Percentiles rank a stretch among this genome's conserved stretches.
Evolutionary conservation across 208 protist species (phyloP).

Genomic region (Trypanosoma mega): DNA sequence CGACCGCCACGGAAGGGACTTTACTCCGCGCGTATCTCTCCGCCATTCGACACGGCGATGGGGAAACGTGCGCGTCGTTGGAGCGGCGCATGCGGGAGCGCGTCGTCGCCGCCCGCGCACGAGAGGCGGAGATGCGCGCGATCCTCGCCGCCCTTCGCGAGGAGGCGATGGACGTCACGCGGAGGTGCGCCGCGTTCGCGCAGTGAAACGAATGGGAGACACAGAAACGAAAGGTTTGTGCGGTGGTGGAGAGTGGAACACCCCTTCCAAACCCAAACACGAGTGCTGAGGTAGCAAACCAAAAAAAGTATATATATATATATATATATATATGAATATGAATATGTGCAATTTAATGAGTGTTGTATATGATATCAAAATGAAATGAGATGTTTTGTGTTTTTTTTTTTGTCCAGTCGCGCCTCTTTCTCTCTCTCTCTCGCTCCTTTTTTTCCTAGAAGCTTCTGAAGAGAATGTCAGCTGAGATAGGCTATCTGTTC

Average conservation of each 20-base stretch:
- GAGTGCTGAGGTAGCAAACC: not conserved
- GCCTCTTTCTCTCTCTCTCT: too few species aligned
- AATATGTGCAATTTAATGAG: not conserved
- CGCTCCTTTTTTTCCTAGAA: too few species aligned
- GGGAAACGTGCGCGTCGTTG: constrained; percentile 23
- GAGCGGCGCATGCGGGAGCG: constrained; percentile 39
- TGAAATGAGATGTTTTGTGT: too few species aligned
- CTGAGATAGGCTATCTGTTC: too few species aligned
- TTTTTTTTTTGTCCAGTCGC: too few species aligned
- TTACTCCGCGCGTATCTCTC: constrained; percentile 49
- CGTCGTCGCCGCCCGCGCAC: constrained; percentile 20
- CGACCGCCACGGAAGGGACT: constrained; percentile 34
- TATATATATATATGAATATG: constrained; percentile 1
- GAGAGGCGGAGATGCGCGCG: constrained; percentile 32
- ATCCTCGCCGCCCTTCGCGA: constrained; percentile 44
- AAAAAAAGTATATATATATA: constrained; percentile 2
- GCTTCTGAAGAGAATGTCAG: too few species aligned
- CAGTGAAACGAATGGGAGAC: not conserved
- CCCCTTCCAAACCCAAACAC: not conserved
- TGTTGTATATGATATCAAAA: too few species aligned
- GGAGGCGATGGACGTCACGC: constrained; percentile 24
- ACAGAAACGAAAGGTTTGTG: not conserved
- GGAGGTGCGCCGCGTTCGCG: not conserved
- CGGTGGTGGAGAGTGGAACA: not conserved
- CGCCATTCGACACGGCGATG: constrained; percentile 34